phyloP scores from a whole-genome alignment of 352 stramenopile genomes.

The Phytophthora pisi region DNA sequence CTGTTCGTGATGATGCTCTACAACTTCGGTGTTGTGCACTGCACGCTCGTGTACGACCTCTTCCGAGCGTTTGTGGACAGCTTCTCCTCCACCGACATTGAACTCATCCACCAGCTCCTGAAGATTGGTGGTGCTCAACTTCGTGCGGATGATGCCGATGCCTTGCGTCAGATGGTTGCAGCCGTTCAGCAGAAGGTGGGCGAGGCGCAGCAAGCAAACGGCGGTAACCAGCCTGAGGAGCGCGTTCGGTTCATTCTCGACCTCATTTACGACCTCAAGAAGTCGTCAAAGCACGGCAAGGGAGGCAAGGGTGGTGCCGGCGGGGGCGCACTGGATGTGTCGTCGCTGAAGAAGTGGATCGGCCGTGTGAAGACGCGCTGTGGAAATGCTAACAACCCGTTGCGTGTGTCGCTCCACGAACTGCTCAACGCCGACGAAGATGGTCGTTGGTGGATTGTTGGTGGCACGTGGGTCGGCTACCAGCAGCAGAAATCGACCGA shows the following conservation, averaged over 20 bases:
- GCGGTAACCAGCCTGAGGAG: slow-evolving; percentile 46
- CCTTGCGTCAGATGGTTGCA: slow-evolving; percentile 87
- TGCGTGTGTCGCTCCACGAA: slow-evolving; percentile 78
- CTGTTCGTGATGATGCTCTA: slow-evolving; percentile 91
- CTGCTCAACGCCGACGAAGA: slow-evolving; percentile 83
- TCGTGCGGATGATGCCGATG: slow-evolving; percentile 80
- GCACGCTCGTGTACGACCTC: slow-evolving; percentile 91
- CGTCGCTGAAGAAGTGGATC: slow-evolving; percentile 93
- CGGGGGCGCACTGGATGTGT: slow-evolving; percentile 65
- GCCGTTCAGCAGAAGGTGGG: slow-evolving; percentile 81
- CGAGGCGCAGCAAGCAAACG: slow-evolving; percentile 37
- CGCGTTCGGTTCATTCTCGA: slow-evolving; percentile 92
- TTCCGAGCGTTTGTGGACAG: slow-evolving; percentile 82
- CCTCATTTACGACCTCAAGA: slow-evolving; percentile 97
- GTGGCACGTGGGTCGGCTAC: slow-evolving; percentile 93
- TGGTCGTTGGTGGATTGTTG: slow-evolving; percentile 97
- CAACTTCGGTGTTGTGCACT: slow-evolving; percentile 90
- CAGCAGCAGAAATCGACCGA: slow-evolving; percentile 44
- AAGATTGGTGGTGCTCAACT: slow-evolving; percentile 84
- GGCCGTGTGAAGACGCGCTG: slow-evolving; percentile 94
- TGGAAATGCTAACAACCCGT: slow-evolving; percentile 71
- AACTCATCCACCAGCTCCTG: slow-evolving; percentile 89
- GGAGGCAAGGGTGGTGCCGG: slow-evolving; percentile 23
- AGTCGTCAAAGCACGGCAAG: slow-evolving; percentile 92
- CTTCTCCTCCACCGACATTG: slow-evolving; percentile 81